Percentiles rank a stretch among this genome's conserved stretches.
phyloP scores from a whole-genome alignment of 2,329 filamentous ascomycete genomes.

The Epichloe festucae region DNA sequence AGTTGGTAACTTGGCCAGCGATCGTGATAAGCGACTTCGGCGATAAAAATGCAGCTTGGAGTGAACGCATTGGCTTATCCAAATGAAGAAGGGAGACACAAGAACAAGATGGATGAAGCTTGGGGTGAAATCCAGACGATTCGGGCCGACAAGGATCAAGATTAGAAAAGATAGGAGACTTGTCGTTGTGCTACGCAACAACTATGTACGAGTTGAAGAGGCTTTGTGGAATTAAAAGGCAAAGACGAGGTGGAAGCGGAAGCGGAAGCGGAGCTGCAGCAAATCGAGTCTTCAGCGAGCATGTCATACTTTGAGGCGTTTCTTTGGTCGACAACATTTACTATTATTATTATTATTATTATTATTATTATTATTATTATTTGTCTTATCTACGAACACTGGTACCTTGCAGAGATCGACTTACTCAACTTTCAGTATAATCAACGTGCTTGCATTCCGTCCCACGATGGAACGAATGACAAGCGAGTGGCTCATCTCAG shows the following conservation, averaged over 20 bases:
- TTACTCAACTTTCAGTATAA: background rate
- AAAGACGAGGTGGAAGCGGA: background rate
- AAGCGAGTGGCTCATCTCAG: background rate
- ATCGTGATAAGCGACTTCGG: conserved; percentile 42
- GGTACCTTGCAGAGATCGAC: background rate
- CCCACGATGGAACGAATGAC: background rate
- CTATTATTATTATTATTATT: background rate
- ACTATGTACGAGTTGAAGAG: conserved; percentile 1
- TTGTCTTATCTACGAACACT: background rate
- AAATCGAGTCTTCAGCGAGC: background rate
- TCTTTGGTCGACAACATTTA: background rate
- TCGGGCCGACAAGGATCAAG: background rate
- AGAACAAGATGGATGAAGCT: background rate
- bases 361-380: background rate
- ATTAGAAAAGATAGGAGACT: background rate
- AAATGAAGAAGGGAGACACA: background rate
- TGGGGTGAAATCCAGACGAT: background rate
- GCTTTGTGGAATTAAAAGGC: background rate
- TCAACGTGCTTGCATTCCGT: background rate
- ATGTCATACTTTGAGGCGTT: conserved; percentile 1
- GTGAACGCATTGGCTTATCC: background rate
- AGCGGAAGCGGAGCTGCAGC: background rate
- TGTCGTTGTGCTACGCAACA: background rate
- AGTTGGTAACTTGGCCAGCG: conserved; percentile 22
- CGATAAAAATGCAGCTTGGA: conserved; percentile 19